A percentile compares a stretch with the other conserved stretches of the same genome.
Evolutionary conservation across 768 basidiomycete genomes (phyloP).

Genomic region (Suillus hirtellus): DNA sequence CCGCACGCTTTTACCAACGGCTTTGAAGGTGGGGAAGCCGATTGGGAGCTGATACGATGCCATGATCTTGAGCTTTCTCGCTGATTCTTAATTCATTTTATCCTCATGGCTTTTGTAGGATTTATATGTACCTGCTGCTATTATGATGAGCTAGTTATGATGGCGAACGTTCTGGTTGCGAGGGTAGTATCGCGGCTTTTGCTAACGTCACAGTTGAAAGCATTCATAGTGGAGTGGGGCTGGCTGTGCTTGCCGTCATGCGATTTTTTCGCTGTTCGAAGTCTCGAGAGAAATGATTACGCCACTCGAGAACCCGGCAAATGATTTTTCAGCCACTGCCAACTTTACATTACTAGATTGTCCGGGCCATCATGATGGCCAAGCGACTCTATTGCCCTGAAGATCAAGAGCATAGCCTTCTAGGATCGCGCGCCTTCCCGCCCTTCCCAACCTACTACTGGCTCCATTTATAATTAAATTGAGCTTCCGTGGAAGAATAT

Average conservation of each 20-base stretch:
- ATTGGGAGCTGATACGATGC: slow-evolving; percentile 85
- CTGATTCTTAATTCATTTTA: slow-evolving; percentile 15
- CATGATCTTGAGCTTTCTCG: slow-evolving; percentile 26
- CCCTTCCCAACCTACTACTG: slow-evolving; percentile 10
- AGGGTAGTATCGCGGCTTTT: background rate
- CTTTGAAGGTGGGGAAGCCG: slow-evolving; percentile 64
- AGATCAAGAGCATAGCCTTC: slow-evolving; percentile 21
- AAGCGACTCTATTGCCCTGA: slow-evolving; percentile 12
- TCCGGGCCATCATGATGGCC: slow-evolving; percentile 6
- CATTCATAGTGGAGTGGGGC: background rate
- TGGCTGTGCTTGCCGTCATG: slow-evolving; percentile 5
- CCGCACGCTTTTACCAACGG: slow-evolving; percentile 99
- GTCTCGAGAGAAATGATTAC: background rate
- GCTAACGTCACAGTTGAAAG: slow-evolving; percentile 3
- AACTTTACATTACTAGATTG: background rate
- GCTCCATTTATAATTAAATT: slow-evolving; percentile 10
- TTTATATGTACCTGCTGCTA: slow-evolving; percentile 23
- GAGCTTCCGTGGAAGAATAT: slow-evolving; percentile 7
- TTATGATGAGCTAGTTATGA: slow-evolving; percentile 8
- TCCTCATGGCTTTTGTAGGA: slow-evolving; percentile 4
- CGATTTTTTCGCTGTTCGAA: background rate
- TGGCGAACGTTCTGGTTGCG: background rate
- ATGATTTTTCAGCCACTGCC: background rate
- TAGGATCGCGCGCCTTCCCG: slow-evolving; percentile 24
- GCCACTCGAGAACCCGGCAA: background rate